Base-by-base conservation (phyloP, 1,284 basidiomycete genomes). In the Irpex rosettiformis region DNA sequence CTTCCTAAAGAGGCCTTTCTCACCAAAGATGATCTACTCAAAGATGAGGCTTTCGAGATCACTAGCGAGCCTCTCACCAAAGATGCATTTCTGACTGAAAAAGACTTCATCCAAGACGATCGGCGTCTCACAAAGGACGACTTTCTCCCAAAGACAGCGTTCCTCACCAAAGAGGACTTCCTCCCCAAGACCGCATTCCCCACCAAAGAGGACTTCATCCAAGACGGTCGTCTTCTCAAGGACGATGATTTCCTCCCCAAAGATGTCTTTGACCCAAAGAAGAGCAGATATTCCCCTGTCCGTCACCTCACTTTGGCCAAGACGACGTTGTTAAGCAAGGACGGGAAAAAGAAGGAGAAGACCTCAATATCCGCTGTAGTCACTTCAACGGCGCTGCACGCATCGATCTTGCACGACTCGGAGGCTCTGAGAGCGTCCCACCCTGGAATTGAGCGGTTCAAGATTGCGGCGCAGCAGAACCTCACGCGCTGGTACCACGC, bases 381-480 rank as follows among this genome's bases (percentile, higher is more conserved):
- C 45, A 79, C 83, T 3, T 90, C 90, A 7, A 86, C 89, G n/a
- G 79, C 89, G 0, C 78, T 98, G n/a, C 96, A 98, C 72, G 94
- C 96, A 0, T 80, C 84, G 29, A 92, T 98, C 61, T 79, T 98
- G 37, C 78, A 84, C 64, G 86, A 92, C 67, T 93, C 93, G 0
- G 94, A 96, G 68, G 72, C 70, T 2, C 79, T 98, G 52, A 84
- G 96, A 16, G 68, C 76, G 2, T 67, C 79, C 16, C 77, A 90
- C 40, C 92, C 92, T 1, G 87, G 90, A 4, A 76, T 95, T 28
- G 92, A 94, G 66, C 82, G 94, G 58, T 96, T 92, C 78, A 92
- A 94, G 72, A 73, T 90, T 30, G 95, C 96, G 1, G 94, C 94
- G 1, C 73, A 78, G 62, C 73, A 83, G 66, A 97, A 97, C 69